phyloP scores from a whole-genome alignment of 176 grass and related monocot species.

The Olyra latifolia region DNA sequence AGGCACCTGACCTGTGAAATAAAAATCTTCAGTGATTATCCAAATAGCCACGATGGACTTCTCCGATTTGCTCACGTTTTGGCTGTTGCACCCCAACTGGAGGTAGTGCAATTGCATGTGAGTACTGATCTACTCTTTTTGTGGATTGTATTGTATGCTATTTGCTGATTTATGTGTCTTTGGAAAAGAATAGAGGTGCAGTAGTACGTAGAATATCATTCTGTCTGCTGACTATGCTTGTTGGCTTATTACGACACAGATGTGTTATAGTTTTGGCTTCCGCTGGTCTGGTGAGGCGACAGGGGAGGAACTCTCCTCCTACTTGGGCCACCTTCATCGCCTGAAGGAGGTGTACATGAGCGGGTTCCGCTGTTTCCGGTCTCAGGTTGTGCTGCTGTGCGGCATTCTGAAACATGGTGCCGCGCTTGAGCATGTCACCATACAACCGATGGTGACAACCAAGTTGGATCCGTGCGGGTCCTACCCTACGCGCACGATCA shows the following conservation, averaged over 20 bases:
- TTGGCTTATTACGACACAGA: too few relatives aligned
- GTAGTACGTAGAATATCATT: too few relatives aligned
- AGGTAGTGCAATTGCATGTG: conserved; percentile 7
- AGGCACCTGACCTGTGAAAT: conserved; percentile 14
- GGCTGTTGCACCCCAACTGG: not conserved
- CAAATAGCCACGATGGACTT: not conserved
- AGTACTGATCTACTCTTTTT: not conserved
- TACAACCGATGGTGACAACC: not conserved
- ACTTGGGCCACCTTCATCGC: not conserved
- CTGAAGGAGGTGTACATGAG: conserved; percentile 24
- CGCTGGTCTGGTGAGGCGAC: not conserved
- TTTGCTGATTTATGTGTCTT: not conserved
- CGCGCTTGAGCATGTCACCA: not conserved
- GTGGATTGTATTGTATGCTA: too few relatives aligned
- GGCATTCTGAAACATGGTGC: not conserved
- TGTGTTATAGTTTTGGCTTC: too few relatives aligned
- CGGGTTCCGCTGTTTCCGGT: not conserved
- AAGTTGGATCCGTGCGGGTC: too few relatives aligned
- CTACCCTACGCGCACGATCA: too few relatives aligned
- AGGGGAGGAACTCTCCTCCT: too few relatives aligned
- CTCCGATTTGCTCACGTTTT: not conserved
- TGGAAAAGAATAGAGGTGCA: too few relatives aligned
- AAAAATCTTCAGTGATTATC: not conserved
- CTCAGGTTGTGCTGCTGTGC: not conserved
- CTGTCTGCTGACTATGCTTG: too few relatives aligned